phyloP scores from a whole-genome alignment of 345 rosid species.

The Adansonia digitata region DNA sequence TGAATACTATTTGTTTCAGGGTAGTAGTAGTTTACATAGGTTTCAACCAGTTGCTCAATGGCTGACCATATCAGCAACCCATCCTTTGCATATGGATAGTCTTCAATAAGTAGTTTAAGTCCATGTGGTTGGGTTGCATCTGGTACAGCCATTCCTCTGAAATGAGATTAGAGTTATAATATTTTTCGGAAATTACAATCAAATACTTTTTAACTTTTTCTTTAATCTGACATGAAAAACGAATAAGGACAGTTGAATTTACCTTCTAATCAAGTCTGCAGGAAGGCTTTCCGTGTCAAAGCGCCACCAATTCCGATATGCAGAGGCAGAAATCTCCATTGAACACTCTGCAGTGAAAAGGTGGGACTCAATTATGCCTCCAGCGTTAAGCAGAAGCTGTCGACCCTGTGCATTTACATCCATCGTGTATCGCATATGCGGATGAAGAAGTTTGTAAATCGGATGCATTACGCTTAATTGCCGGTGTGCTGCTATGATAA shows the following conservation, averaged over 20 bases:
- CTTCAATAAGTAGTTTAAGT: background rate
- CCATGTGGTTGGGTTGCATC: constrained; percentile 7
- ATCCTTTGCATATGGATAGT: constrained; percentile 1
- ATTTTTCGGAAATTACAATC: no score
- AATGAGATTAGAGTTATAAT: background rate
- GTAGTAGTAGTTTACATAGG: constrained; percentile 13
- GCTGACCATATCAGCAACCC: constrained; percentile 13
- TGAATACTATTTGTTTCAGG: constrained; percentile 13
- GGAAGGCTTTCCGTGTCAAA: constrained; percentile 91
- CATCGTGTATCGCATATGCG: constrained; percentile 83
- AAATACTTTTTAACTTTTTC: no score
- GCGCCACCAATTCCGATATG: constrained; percentile 64
- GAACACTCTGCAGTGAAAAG: constrained; percentile 81
- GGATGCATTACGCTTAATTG: constrained; percentile 93
- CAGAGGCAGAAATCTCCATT: constrained; percentile 72
- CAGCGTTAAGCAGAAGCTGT: constrained; percentile 64
- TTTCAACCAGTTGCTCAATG: background rate
- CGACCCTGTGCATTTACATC: constrained; percentile 85
- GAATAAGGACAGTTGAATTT: background rate
- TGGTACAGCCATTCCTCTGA: constrained; percentile 70
- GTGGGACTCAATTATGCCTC: constrained; percentile 69
- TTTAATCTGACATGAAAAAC: background rate
- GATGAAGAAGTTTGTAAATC: constrained; percentile 71
- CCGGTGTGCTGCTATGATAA: constrained; percentile 83
- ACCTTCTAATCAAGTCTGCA: constrained; percentile 90